Evolutionary conservation across 2,329 filamentous ascomycete genomes (phyloP).

Genomic region (Neospermospora avenae): DNA sequence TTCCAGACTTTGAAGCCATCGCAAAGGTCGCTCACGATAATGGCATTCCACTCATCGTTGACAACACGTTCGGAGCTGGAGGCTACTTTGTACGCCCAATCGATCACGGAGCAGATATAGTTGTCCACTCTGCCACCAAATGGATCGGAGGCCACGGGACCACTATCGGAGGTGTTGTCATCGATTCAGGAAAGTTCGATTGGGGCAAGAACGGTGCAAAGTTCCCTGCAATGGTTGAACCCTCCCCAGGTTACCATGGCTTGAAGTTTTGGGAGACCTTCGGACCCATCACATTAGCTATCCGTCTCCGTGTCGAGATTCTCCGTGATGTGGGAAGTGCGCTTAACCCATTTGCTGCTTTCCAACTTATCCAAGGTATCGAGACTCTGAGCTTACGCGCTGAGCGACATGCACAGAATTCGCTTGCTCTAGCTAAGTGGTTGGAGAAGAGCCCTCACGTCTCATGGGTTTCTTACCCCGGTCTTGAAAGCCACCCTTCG

Average conservation of each 20-base stretch:
- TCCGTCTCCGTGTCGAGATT: slow-evolving; percentile 84
- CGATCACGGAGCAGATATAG: slow-evolving; percentile 87
- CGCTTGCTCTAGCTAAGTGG: slow-evolving; percentile 75
- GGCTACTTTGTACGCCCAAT: slow-evolving; percentile 86
- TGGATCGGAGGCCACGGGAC: slow-evolving; percentile 97
- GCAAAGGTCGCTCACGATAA: slow-evolving; percentile 72
- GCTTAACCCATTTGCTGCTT: slow-evolving; percentile 87
- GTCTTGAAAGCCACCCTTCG: slow-evolving; percentile 75
- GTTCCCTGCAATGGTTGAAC: slow-evolving; percentile 92
- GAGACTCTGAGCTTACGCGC: slow-evolving; percentile 86
- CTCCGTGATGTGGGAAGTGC: slow-evolving; percentile 80
- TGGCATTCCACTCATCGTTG: slow-evolving; percentile 57
- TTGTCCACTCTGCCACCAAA: slow-evolving; percentile 92
- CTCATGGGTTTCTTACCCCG: slow-evolving; percentile 91
- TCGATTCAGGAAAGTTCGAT: slow-evolving; percentile 90
- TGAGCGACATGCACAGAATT: slow-evolving; percentile 84
- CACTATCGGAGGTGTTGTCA: slow-evolving; percentile 80
- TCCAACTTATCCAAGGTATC: slow-evolving; percentile 83
- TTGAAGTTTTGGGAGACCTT: slow-evolving; percentile 95
- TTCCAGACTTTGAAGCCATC: slow-evolving; percentile 87
- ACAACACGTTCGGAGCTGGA: slow-evolving; percentile 94
- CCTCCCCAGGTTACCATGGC: slow-evolving; percentile 84
- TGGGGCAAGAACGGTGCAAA: slow-evolving; percentile 81
- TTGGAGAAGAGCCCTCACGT: slow-evolving; percentile 81
- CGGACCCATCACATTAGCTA: slow-evolving; percentile 75